phyloP scores from a whole-genome alignment of 805 yeast species.

The Phaffomyces thermotolerans region DNA sequence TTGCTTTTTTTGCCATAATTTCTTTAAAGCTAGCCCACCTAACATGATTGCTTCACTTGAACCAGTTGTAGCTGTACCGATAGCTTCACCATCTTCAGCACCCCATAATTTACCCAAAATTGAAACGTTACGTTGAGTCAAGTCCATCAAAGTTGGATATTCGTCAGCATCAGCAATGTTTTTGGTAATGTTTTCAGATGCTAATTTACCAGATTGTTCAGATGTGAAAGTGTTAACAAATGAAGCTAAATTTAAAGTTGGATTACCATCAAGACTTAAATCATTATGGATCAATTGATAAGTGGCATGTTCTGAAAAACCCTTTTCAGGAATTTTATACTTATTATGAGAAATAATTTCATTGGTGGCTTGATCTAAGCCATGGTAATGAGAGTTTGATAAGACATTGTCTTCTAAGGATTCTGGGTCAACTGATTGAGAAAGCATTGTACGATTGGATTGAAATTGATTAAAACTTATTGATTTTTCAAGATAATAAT shows the following conservation, averaged over 20 bases:
- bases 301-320: conserved; percentile 45
- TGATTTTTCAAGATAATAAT: neutral
- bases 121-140: conserved; percentile 76
- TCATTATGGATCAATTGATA: conserved; percentile 65
- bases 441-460: conserved; percentile 13
- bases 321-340: conserved; percentile 52
- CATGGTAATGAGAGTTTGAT: conserved; percentile 21
- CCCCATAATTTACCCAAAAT: conserved; percentile 79
- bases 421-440: conserved; percentile 26
- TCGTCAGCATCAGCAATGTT: conserved; percentile 92
- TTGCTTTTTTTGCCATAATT: conserved; percentile 72
- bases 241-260: conserved; percentile 78
- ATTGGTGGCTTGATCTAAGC: conserved; percentile 7
- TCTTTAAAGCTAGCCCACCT: conserved; percentile 90
- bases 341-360: conserved; percentile 30
- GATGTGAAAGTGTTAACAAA: conserved; percentile 75
- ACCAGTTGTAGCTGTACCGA: conserved; percentile 92
- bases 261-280: conserved; percentile 74
- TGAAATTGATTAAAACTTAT: neutral
- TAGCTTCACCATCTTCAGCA: conserved; percentile 48
- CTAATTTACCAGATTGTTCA: conserved; percentile 45
- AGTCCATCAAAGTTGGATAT: conserved; percentile 76
- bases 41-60: conserved; percentile 91
- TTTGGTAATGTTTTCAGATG: conserved; percentile 68
- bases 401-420: conserved; percentile 25